phyloP scores from a whole-genome alignment of 331 rosid genomes.

The Quercus phellos region DNA sequence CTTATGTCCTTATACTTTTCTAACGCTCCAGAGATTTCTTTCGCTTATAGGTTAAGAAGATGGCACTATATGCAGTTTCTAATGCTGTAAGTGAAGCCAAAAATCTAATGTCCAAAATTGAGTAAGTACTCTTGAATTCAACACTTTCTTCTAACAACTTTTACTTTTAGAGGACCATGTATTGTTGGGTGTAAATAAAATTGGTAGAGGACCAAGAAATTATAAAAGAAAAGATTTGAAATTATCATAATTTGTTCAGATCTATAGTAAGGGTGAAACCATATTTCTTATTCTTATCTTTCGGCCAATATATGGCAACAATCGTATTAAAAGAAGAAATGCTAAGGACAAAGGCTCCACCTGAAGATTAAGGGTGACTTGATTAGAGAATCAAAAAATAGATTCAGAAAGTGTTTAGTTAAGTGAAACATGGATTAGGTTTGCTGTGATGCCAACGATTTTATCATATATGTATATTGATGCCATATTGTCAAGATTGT shows the following conservation, averaged over 20 bases:
- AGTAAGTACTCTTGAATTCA: conserved; percentile 20
- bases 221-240: neutral
- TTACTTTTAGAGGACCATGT: neutral
- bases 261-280: neutral
- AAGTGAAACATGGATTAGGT: neutral
- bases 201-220: neutral
- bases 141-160: neutral
- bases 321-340: neutral
- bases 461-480: neutral
- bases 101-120: conserved; percentile 26
- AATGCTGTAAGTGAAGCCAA: conserved; percentile 40
- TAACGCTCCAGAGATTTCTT: conserved; percentile 11
- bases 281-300: neutral
- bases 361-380: neutral
- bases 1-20: conserved; percentile 13
- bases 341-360: neutral
- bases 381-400: neutral
- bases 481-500: neutral
- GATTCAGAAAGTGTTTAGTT: neutral
- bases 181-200: neutral
- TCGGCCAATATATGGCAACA: neutral
- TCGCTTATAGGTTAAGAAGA: conserved; percentile 53
- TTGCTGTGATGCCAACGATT: neutral
- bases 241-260: neutral
- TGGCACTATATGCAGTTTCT: conserved; percentile 54